Percentiles rank a stretch among this genome's conserved stretches.
phyloP scores from a whole-genome alignment of 345 rosid species.

The Sisymbrium irio region DNA sequence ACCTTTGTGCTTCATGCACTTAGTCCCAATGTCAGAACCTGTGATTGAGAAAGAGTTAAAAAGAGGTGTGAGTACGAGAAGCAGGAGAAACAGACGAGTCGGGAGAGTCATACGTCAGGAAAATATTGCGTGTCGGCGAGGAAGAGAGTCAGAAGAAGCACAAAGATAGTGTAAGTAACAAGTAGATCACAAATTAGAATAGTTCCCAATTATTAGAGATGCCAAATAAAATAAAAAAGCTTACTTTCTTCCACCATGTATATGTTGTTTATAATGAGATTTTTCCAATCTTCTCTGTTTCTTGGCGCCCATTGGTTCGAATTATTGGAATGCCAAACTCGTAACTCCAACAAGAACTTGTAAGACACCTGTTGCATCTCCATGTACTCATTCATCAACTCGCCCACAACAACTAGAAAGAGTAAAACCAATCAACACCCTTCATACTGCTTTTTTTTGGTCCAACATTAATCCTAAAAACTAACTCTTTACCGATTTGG shows the following conservation, averaged over 20 bases:
- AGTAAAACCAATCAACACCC: not conserved
- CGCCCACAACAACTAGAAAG: not conserved
- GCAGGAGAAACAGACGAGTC: constrained; percentile 53
- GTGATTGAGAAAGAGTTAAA: constrained; percentile 46
- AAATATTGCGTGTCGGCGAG: constrained; percentile 41
- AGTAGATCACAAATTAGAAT: not conserved
- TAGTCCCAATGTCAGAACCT: constrained; percentile 49
- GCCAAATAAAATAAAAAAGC: not conserved
- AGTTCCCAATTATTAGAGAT: not conserved
- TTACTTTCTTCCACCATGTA: not conserved
- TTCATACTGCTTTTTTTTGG: not conserved
- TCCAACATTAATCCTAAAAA: not conserved
- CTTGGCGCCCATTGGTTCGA: not conserved
- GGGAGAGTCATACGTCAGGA: constrained; percentile 52
- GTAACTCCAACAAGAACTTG: not conserved
- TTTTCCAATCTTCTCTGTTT: not conserved
- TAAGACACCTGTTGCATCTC: not conserved
- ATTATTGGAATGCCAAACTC: constrained; percentile 9
- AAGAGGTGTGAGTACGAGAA: constrained; percentile 49
- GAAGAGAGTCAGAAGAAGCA: constrained; percentile 61
- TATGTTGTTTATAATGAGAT: not conserved
- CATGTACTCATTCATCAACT: not conserved
- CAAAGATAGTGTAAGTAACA: constrained; percentile 12
- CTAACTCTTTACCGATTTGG: not conserved
- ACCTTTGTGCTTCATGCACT: constrained; percentile 60